Conservation (phyloP, 768 basidiomycete species). For the Candolleomyces eurysporus region DNA sequence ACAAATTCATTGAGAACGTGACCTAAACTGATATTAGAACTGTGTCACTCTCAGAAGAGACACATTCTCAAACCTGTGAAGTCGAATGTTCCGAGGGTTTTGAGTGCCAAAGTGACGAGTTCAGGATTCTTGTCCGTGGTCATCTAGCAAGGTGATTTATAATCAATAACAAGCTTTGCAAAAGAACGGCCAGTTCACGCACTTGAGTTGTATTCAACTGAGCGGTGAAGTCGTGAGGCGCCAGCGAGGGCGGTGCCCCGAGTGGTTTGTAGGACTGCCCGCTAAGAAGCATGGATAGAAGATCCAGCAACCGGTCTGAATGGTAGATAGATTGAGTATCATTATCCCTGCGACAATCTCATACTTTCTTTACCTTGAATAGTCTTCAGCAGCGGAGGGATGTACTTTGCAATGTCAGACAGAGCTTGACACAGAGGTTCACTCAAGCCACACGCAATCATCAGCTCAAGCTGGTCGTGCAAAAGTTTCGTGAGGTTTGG, state of each 20-base stretch:
- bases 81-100: conserved; percentile 88
- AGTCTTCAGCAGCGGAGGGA: conserved; percentile 85
- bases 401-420: conserved; percentile 78
- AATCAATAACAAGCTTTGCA: neutral
- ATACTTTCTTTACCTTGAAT: conserved; percentile 76
- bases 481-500: conserved; percentile 93
- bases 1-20: conserved; percentile 96
- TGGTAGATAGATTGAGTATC: neutral
- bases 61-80: conserved; percentile 67
- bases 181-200: conserved; percentile 13
- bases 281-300: conserved; percentile 75
- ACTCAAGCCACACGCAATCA: conserved; percentile 92
- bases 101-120: conserved; percentile 76
- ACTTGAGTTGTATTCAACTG: conserved; percentile 54
- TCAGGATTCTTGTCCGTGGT: conserved; percentile 63
- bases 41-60: neutral
- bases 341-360: neutral
- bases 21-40: conserved; percentile 42
- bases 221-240: conserved; percentile 49
- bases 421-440: conserved; percentile 86
- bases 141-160: conserved; percentile 26
- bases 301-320: conserved; percentile 86
- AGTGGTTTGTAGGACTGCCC: conserved; percentile 86
- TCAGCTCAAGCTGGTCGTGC: conserved; percentile 94
- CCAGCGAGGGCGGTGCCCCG: conserved; percentile 72